Evolutionary conservation across 176 grass and related monocot genomes (phyloP), one percentile per base, ranked within the genome.

Genomic region (Avena sativa): DNA sequence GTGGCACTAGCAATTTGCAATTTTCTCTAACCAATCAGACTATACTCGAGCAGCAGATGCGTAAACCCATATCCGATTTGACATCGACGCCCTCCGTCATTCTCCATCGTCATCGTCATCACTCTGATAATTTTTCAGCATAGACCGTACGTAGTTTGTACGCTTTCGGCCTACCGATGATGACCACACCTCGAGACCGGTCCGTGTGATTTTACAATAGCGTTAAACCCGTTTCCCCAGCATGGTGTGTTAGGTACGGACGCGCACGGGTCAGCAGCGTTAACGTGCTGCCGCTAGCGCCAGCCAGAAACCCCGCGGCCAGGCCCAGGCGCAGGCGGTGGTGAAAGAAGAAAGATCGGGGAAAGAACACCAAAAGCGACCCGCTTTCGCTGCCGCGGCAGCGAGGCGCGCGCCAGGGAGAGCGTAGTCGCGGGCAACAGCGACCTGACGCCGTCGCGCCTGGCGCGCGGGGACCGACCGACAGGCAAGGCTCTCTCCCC

Each of bases 311-410:
- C 12, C 52, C 63, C 6, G 30, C 13, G 17, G 15, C 13, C 21
- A 7, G n/a, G 5, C 17, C 10, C 59, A n/a, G 21, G 62, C 10
- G 20, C 43, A 14, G 1, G 19, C 20, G 28, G 50, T 28, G 38
- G 38, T 43, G 50, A 82, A 43, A 38, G 32, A 57, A 17, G 55
- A 75, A 75, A 50, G 71, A 8, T 15, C 28, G 17, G 0, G 12
- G 32, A 83, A 83, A 60, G 15, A 72, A 19, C 23, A 43, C 25
- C 73, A 74, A 87, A 79, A 55, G 57, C 79, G 65, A 53, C 63
- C 44, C 23, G 81, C 49, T 68, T 80, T 59, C 67, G 36, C 14
- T 74, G 46, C 71, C 2, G 71, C 71, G 70, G 26, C 26, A 16
- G 19, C 60, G 59, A 13, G 63, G 63, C 63, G 15, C 12, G 59